phyloP scores from a whole-genome alignment of 331 rosid species.

The Malus hybrid region DNA sequence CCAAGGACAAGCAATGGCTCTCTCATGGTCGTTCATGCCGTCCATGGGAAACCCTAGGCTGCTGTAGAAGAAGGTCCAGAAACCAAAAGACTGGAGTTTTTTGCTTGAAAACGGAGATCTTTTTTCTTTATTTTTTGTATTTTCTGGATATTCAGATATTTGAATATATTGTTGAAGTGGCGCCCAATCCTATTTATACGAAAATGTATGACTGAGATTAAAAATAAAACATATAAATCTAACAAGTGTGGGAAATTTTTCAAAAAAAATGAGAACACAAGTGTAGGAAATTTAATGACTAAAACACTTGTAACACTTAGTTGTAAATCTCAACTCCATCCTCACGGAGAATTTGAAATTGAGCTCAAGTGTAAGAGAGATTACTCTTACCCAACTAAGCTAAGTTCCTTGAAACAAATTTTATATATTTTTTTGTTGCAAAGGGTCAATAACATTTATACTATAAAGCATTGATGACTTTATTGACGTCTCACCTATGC shows the following conservation, averaged over 20 bases:
- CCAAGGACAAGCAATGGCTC: slow-evolving; percentile 58
- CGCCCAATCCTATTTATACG: neutral
- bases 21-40: slow-evolving; percentile 18
- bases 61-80: slow-evolving; percentile 6
- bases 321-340: neutral
- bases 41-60: slow-evolving; percentile 19
- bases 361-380: neutral
- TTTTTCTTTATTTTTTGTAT: neutral
- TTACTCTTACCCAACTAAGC: neutral
- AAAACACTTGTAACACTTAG: too few species aligned
- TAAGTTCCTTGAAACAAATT: neutral
- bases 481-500: too few species aligned
- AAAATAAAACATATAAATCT: too few species aligned
- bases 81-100: neutral
- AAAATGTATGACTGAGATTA: too few species aligned
- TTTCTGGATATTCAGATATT: neutral
- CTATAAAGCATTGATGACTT: too few species aligned
- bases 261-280: too few species aligned
- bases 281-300: too few species aligned
- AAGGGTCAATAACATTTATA: too few species aligned
- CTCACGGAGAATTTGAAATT: neutral
- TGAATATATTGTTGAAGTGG: neutral
- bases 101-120: neutral
- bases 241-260: too few species aligned
- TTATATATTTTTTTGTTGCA: too few species aligned